Conservation (phyloP, 2,329 filamentous ascomycete genomes). For the Curvularia spicifera region DNA sequence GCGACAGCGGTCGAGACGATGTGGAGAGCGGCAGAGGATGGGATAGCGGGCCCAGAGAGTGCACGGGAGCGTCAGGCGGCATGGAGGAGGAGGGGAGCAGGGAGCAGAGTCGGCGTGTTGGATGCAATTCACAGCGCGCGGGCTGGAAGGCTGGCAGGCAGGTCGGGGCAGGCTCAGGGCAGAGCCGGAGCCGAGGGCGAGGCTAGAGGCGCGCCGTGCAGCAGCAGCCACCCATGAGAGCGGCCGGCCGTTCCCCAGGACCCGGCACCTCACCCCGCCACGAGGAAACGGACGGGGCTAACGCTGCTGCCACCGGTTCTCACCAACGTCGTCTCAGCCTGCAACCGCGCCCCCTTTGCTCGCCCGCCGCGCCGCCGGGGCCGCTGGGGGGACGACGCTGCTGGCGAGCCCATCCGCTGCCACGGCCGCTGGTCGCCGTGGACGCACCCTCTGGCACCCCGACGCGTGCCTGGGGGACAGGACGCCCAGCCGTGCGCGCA, state of each 20-base stretch:
- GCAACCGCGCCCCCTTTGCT: neutral
- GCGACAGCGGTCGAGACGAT: constrained; percentile 13
- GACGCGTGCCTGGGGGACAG: neutral
- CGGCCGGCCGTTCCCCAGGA: constrained; percentile 15
- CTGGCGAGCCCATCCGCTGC: neutral
- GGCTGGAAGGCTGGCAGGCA: neutral
- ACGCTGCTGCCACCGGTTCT: constrained; percentile 14
- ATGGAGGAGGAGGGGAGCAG: constrained; percentile 23
- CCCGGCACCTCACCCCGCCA: constrained; percentile 21
- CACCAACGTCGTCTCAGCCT: constrained; percentile 1
- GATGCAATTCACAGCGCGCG: constrained; percentile 1
- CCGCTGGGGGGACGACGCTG: neutral
- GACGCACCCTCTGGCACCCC: neutral
- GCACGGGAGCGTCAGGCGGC: constrained; percentile 10
- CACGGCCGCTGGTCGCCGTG: neutral
- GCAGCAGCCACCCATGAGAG: constrained; percentile 1
- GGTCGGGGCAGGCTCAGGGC: constrained; percentile 6
- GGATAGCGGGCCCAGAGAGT: constrained; percentile 17
- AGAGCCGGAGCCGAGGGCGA: constrained; percentile 21
- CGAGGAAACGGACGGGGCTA: constrained; percentile 14
- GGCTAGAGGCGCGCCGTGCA: constrained; percentile 6
- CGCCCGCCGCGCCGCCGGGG: no score
- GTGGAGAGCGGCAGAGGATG: constrained; percentile 15
- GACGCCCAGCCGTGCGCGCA: neutral
- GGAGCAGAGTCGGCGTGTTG: neutral